Base-by-base conservation (phyloP, 2,329 filamentous ascomycete species). In the Sclerotinia sclerotiorum region DNA sequence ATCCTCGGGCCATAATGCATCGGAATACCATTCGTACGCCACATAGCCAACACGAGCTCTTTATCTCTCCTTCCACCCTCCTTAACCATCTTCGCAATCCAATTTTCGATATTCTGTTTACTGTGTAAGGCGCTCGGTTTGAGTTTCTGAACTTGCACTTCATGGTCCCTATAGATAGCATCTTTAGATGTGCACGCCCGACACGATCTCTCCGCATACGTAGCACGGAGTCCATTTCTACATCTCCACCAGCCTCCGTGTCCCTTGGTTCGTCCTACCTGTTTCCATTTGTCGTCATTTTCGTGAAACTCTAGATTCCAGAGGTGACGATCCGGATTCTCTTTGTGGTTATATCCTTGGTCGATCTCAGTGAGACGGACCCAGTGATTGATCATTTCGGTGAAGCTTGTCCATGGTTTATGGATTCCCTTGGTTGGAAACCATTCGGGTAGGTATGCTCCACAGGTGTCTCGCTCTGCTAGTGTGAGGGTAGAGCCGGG, bases 221-320 rank as follows among this genome's bases (percentile, higher is more conserved):
- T 69, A 7, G 72, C 73, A n/a, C 69, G 39, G 3, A 39, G 39
- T 19, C 67, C 72, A 17, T 10, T 68, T 42, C 74, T 62, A 42
- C 76, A 77, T 51, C 71, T 75, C 75, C 75, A 76, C 74, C 74
- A 77, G 27, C 75, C 74, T 4, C 71, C 72, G 8, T 44, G 57
- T 29, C 64, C 55, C n/a, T 19, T 27, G 21, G 15, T 1, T 10
- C 71, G 68, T 29, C 73, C 72, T 15, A 70, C 35, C 6, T 67
- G 61, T 61, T 67, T 68, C 76, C 75, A 77, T 32, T 71, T 67
- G 5, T 56, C 51, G 8, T 70, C 66, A 19, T 70, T 60, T 1
- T 73, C 69, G 62, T 77, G 76, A 42, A 64, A 75, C n/a, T 76
- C 67, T 13, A 69, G 60, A 24, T 75, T 69, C 74, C 74, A 75